Conservation (phyloP, 177 flowering plant species). For the Vitis hybrid region DNA sequence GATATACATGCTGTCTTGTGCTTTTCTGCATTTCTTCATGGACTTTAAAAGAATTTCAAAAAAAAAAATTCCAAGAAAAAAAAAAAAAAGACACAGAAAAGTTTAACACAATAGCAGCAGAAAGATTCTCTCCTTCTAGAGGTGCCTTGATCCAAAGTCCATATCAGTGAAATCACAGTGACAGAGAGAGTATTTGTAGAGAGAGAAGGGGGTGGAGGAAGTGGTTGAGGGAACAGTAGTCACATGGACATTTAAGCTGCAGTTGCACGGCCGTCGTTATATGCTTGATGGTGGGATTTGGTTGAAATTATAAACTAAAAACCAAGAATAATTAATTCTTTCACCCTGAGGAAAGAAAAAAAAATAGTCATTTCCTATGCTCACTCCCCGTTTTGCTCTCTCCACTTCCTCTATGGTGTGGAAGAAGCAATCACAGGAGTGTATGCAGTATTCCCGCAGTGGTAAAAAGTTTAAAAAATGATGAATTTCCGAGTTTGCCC, state of each 20-base stretch:
- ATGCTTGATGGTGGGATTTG: constrained; percentile 16
- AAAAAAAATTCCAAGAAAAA: background rate
- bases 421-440: too few species aligned
- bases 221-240: background rate
- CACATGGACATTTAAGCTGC: background rate
- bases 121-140: background rate
- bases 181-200: background rate
- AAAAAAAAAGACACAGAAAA: too few species aligned
- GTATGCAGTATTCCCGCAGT: too few species aligned
- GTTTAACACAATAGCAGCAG: background rate
- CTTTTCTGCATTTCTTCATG: background rate
- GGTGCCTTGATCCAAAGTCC: background rate
- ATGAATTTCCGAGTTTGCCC: too few species aligned
- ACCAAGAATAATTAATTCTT: constrained; percentile 16
- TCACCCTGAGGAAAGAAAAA: too few species aligned
- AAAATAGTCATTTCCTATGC: background rate
- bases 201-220: background rate
- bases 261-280: background rate
- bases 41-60: background rate
- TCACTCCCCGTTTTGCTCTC: background rate
- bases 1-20: background rate
- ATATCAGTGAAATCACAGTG: background rate
- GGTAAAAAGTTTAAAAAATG: too few species aligned
- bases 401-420: background rate
- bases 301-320: constrained; percentile 17